A percentile compares a stretch with the other conserved stretches of the same genome.
These are phyloP conservation scores for Yamadazyma oceani DNA, from an alignment of 1,139 yeast genomes.

Conservation along the genomic window DNA sequence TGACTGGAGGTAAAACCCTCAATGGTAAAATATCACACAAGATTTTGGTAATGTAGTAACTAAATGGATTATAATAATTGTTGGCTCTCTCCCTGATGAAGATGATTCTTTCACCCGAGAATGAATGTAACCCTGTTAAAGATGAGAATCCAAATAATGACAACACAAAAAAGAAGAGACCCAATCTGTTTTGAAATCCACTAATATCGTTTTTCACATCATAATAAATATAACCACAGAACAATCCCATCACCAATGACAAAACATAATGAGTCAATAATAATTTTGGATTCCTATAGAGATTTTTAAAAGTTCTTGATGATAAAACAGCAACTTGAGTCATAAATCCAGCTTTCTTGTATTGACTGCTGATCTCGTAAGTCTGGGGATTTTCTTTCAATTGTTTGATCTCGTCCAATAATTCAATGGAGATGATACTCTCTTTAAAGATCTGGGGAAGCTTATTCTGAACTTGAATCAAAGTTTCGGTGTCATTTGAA, in stretches of 20 bases:
- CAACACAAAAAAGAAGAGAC: constrained; percentile 83
- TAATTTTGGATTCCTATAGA: constrained; percentile 87
- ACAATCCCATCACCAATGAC: constrained; percentile 72
- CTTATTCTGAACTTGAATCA: constrained; percentile 32
- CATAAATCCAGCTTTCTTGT: constrained; percentile 54
- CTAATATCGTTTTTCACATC: constrained; percentile 83
- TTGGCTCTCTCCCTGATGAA: constrained; percentile 92
- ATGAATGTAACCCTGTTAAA: constrained; percentile 85
- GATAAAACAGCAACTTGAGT: constrained; percentile 70
- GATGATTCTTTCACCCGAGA: constrained; percentile 82
- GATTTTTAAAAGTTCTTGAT: constrained; percentile 85
- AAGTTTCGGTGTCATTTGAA: constrained; percentile 29
- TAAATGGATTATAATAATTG: constrained; percentile 83
- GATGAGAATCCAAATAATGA: constrained; percentile 94
- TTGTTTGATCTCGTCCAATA: constrained; percentile 48
- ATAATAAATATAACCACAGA: constrained; percentile 85
- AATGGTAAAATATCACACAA: constrained; percentile 87
- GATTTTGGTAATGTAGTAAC: constrained; percentile 83
- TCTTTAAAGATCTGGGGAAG: constrained; percentile 45
- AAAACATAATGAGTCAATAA: constrained; percentile 79
- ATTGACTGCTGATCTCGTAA: constrained; percentile 37
- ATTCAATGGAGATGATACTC: constrained; percentile 49
- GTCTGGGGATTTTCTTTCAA: constrained; percentile 30
- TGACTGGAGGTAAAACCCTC: constrained; percentile 84
- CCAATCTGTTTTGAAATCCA: constrained; percentile 94